Conservation (phyloP, 129 eudicot genomes). For the Rutidosis leptorrhynchoides region DNA sequence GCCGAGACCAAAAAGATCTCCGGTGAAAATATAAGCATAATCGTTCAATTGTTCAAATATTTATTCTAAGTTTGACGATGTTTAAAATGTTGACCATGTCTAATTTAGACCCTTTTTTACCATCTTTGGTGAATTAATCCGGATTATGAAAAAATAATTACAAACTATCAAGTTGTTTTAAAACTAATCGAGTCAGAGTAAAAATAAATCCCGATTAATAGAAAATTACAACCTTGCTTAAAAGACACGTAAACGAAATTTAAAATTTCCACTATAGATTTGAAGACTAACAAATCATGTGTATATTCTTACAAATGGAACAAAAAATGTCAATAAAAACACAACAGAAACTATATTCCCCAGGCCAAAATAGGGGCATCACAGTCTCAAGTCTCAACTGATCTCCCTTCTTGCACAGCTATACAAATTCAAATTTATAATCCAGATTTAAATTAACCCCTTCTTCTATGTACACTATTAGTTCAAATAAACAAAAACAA, state of each 20-base stretch:
- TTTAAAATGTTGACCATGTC: no score
- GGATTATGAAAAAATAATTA: no score
- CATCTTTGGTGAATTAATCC: no score
- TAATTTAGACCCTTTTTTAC: no score
- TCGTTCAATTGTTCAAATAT: no score
- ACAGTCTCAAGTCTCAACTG: conserved; percentile 15
- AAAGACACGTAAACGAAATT: neutral
- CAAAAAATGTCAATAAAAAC: conserved; percentile 23
- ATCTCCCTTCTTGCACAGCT: conserved; percentile 16
- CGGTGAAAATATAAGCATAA: no score
- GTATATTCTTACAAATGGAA: conserved; percentile 27
- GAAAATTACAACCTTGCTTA: no score
- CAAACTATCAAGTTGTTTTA: no score
- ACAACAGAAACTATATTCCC: conserved; percentile 28
- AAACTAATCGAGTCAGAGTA: no score
- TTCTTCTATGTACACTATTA: conserved; percentile 34
- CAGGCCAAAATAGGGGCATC: conserved; percentile 29
- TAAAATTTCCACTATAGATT: conserved; percentile 22
- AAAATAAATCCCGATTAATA: no score
- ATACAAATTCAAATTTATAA: conserved; percentile 28
- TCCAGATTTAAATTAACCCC: conserved; percentile 22
- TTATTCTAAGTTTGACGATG: no score
- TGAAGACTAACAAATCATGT: conserved; percentile 19
- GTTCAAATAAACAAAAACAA: conserved; percentile 16
- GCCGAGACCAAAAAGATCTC: no score